Percentiles rank a stretch among this genome's conserved stretches.
Conservation (phyloP, 202 grass and related monocot genomes). For the Miscanthus sacchariflorus region DNA sequence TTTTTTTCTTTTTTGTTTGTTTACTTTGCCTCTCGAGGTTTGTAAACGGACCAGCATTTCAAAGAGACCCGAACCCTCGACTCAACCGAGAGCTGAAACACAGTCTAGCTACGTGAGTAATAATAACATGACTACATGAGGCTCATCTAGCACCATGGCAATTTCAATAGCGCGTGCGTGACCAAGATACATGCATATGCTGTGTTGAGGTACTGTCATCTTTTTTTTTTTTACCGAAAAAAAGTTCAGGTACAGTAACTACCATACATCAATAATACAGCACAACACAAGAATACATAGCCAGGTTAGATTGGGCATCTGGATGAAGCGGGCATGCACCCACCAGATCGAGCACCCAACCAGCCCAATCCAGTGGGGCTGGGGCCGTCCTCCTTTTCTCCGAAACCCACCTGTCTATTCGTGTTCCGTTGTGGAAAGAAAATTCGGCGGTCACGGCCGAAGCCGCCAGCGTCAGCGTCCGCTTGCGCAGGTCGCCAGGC, state of each 20-base stretch:
- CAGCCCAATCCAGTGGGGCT: background rate
- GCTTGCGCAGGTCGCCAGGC: background rate
- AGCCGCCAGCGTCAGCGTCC: background rate
- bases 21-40: too few relatives aligned
- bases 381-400: background rate
- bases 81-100: too few relatives aligned
- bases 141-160: background rate
- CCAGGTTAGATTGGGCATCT: background rate
- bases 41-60: too few relatives aligned
- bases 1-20: too few relatives aligned
- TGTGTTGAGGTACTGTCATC: background rate
- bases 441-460: conserved; percentile 1
- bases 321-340: background rate
- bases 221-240: too few relatives aligned
- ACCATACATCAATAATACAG: background rate
- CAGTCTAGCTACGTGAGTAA: background rate
- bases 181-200: background rate
- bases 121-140: too few relatives aligned
- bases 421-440: background rate
- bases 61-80: too few relatives aligned
- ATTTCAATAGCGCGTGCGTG: background rate
- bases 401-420: background rate
- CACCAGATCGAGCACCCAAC: background rate
- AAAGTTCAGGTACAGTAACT: background rate
- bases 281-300: background rate